Evolutionary conservation across 192 early-diverging fungal genomes (phyloP), one percentile per base, ranked within the genome.

Genomic region (Entomortierella beljakovae): DNA sequence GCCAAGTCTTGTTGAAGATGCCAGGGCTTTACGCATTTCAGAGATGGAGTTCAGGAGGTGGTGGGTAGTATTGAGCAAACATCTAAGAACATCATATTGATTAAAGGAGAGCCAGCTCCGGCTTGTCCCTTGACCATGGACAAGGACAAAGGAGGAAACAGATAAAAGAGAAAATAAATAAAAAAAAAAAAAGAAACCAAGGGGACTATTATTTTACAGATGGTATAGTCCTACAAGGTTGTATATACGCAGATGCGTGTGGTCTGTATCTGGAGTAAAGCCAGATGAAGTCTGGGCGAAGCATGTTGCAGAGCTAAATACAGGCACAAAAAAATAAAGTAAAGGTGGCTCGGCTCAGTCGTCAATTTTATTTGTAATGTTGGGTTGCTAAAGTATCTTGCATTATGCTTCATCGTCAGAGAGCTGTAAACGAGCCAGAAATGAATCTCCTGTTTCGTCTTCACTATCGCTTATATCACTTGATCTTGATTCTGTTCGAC

Each of bases 381-480:
- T 32, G 28, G 8, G 50, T 25, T 18, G n/a, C n/a, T n/a, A n/a
- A n/a, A n/a, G n/a, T n/a, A n/a, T n/a, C n/a, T n/a, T n/a, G n/a
- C 22, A 31, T 20, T 71, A 52, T 10, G 48, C 53, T 6, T 79
- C 74, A 15, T 23, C 31, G 15, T 69, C 65, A 2, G 50, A 64
- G 37, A 79, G 20, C 25, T 69, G 66, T 31, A 79, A 28, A 15
- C 74, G 66, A 8, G 46, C 53, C 11, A 77, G 42, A 38, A 77
- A 77, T 11, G 43, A 31, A 23, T 68, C 73, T 31, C 15, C 66
- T 7, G 74, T 64, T 34, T 59, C 74, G 31, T 77, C 73, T 35
- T 75, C 72, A n/a, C 64, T 66, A 42, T 75, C 72, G 20, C 37
- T 51, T 4, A 72, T 37, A 10, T 31, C 48, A 13, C 43, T 57